phyloP scores from a whole-genome alignment of 164 flowering plant species.

The Aristolochia contorta region DNA sequence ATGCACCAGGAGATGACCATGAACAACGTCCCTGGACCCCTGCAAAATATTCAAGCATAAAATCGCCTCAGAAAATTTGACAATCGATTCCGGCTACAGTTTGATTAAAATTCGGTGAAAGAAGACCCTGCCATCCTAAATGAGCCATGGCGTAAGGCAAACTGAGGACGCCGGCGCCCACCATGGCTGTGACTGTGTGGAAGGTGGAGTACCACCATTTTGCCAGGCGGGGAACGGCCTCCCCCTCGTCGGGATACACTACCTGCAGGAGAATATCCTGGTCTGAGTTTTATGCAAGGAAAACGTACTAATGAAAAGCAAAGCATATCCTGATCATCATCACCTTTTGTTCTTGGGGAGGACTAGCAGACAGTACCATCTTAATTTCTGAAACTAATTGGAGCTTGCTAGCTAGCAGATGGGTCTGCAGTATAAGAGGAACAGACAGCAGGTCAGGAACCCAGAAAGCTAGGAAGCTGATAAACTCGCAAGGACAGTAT shows the following conservation, averaged over 20 bases:
- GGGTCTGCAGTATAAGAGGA: no score
- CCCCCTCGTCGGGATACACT: conserved; percentile 16
- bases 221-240: conserved; percentile 41
- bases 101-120: neutral
- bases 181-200: conserved; percentile 91
- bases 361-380: no score
- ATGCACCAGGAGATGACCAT: conserved; percentile 70
- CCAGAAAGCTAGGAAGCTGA: neutral
- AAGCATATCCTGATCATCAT: neutral
- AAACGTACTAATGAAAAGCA: neutral
- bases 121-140: conserved; percentile 56
- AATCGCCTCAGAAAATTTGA: neutral
- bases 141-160: conserved; percentile 88
- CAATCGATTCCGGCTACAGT: no score
- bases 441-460: no score
- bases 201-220: conserved; percentile 94
- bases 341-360: no score
- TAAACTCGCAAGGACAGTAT: neutral
- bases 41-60: neutral
- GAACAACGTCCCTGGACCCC: conserved; percentile 78
- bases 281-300: neutral
- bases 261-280: conserved; percentile 21
- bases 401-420: no score
- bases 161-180: conserved; percentile 95
- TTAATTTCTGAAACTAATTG: no score